A percentile compares a stretch with the other conserved stretches of the same genome.
Evolutionary conservation across 805 yeast species (phyloP).

Genomic region (Saturnispora diversa): DNA sequence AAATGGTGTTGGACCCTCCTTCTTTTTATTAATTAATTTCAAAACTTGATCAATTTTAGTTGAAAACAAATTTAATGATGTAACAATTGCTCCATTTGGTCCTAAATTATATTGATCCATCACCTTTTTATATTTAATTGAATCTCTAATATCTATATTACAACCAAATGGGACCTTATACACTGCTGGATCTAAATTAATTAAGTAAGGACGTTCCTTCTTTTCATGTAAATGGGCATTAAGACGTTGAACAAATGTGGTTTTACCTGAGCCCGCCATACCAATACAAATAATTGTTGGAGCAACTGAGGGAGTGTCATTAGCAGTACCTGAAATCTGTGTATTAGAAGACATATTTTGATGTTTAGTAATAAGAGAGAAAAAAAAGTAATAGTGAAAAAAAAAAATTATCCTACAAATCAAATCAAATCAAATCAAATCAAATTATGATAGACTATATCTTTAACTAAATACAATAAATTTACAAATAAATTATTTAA

Average conservation of each 20-base stretch:
- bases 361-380: too few species aligned
- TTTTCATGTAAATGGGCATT: conserved; percentile 78
- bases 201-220: conserved; percentile 76
- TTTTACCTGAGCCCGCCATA: conserved; percentile 76
- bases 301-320: too few species aligned
- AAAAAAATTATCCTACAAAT: too few species aligned
- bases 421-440: too few species aligned
- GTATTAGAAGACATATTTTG: too few species aligned
- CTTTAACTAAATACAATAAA: too few species aligned
- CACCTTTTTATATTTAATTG: conserved; percentile 89
- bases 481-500: too few species aligned
- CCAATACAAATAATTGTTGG: conserved; percentile 35
- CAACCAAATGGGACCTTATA: conserved; percentile 88
- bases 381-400: too few species aligned
- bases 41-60: conserved; percentile 97
- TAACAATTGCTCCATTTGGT: conserved; percentile 97
- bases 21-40: conserved; percentile 69
- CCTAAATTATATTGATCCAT: conserved; percentile 95
- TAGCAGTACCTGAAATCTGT: too few species aligned
- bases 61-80: conserved; percentile 82
- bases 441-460: too few species aligned
- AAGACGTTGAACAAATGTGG: conserved; percentile 93
- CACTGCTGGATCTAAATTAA: conserved; percentile 95
- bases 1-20: conserved; percentile 36
- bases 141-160: conserved; percentile 92